Base-by-base conservation (phyloP, 2,329 filamentous ascomycete genomes). In the Penicillium sp. region DNA sequence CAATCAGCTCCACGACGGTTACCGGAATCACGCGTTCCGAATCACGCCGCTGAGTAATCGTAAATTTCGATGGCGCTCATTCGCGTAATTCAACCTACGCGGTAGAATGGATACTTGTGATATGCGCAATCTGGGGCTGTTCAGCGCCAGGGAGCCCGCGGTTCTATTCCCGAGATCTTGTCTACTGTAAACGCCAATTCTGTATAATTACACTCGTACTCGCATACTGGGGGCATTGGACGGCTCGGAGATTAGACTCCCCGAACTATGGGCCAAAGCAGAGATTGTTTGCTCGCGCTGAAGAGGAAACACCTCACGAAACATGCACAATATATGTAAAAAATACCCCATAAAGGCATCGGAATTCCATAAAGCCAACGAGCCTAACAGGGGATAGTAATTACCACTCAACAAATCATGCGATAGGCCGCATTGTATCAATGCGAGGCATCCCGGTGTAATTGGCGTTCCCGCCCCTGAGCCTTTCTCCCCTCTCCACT, bases 401-500 rank as follows among this genome's bases (percentile, higher is more conserved):
- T 43, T 36, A 36, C 32, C 16, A 36, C 22, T 36, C 43, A 29
- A 21, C 11, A 29, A 21, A 10, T 18, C 22, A 40, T 40, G 38
- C 38, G 21, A 40, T 40, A 18, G 16, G 18, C n/a, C 8, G 46
- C 51, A 53, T 48, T 18, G 38, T 38, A n/a, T 38, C 31, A 44
- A 36, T 47, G 34, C 43, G 47, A 34, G 43, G 27, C 36, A 29
- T 27, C 36, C 27, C 40, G 45, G 52, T 51, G 54, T 56, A 55
- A 60, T 61, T 61, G 58, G 52, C 47, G 43, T 54, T 62, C 57
- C 55, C 59, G 52, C 60, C 62, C 62, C 62, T 65, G 61, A 65
- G 57, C 52, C 56, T 56, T 43, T 54, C 52, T 55, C 57, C 54
- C 52, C 56, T 64, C 60, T 58, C 54, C 60, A 52, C 51, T 44